phyloP scores from a whole-genome alignment of 306 rosid species.

The Cucumis hystrix region DNA sequence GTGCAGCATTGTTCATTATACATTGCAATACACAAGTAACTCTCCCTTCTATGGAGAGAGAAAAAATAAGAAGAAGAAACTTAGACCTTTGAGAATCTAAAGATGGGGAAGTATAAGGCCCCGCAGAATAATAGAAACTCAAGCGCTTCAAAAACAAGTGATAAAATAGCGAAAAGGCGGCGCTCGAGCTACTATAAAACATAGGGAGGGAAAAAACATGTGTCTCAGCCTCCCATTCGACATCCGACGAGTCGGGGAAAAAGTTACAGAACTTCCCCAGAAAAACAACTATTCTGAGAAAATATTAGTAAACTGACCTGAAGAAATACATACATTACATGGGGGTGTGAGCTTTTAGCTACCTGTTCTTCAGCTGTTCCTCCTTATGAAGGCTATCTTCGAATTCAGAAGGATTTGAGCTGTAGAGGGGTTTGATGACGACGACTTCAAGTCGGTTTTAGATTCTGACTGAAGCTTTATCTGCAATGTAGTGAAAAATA shows the following conservation, averaged over 20 bases:
- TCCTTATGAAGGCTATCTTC: slow-evolving; percentile 23
- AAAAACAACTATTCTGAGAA: background rate
- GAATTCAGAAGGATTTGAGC: slow-evolving; percentile 25
- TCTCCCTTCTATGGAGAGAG: background rate
- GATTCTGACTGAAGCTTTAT: slow-evolving; percentile 33
- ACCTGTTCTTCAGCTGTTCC: slow-evolving; percentile 29
- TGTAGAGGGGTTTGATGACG: slow-evolving; percentile 10
- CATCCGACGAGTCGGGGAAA: slow-evolving; percentile 10
- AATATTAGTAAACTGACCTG: background rate
- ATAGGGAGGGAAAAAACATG: slow-evolving; percentile 41
- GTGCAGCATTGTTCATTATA: background rate
- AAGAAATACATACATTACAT: background rate
- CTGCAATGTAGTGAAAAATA: slow-evolving; percentile 20
- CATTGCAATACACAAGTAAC: background rate
- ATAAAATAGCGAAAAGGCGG: slow-evolving; percentile 9
- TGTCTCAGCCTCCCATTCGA: slow-evolving; percentile 35
- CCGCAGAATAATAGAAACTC: slow-evolving; percentile 25
- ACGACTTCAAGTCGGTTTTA: slow-evolving; percentile 15
- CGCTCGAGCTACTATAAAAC: slow-evolving; percentile 25
- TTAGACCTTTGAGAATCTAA: background rate
- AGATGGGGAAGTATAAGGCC: slow-evolving; percentile 26
- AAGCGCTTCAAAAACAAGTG: slow-evolving; percentile 35
- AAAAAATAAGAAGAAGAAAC: background rate
- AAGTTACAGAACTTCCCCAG: slow-evolving; percentile 25
- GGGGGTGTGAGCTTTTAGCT: slow-evolving; percentile 2